phyloP scores from a whole-genome alignment of 208 protist genomes.

The Leptomonas pyrrhocoris region DNA sequence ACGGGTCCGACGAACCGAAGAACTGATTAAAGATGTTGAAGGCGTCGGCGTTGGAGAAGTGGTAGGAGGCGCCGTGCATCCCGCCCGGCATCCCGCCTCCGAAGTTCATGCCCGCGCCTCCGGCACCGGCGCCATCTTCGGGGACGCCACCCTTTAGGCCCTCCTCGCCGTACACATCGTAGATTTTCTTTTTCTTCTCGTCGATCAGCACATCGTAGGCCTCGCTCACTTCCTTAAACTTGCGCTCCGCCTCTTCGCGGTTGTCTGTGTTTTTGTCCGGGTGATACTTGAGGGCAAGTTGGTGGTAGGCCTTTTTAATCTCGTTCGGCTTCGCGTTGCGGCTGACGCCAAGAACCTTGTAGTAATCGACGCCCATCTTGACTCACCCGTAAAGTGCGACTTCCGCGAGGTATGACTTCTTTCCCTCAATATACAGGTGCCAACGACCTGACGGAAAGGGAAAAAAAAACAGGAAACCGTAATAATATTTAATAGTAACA shows the following conservation, averaged over 20 bases:
- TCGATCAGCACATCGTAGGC: constrained; percentile 98
- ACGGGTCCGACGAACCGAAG: constrained; percentile 86
- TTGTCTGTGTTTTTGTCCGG: constrained; percentile 93
- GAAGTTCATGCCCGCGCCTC: constrained; percentile 59
- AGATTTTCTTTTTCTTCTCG: constrained; percentile 95
- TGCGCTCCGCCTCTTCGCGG: constrained; percentile 82
- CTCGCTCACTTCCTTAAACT: constrained; percentile 94
- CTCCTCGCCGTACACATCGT: constrained; percentile 98
- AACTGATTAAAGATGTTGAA: constrained; percentile 90
- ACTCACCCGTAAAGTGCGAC: neutral
- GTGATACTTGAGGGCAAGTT: constrained; percentile 92
- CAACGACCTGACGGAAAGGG: neutral
- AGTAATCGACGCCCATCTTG: constrained; percentile 84
- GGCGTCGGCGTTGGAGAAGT: constrained; percentile 78
- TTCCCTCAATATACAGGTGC: no score
- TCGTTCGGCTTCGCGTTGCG: constrained; percentile 74
- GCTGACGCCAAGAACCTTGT: constrained; percentile 82
- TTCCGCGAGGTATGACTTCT: no score
- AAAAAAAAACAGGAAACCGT: no score
- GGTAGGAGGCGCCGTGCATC: constrained; percentile 46
- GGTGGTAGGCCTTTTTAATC: constrained; percentile 92
- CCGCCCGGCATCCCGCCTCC: constrained; percentile 70
- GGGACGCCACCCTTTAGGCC: constrained; percentile 91
- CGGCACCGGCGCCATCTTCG: constrained; percentile 59
- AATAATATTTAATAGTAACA: no score